Percentiles rank a stretch among this genome's conserved stretches.
Conservation (phyloP, 805 yeast genomes). For the Myxozyma vanderwaltii region DNA sequence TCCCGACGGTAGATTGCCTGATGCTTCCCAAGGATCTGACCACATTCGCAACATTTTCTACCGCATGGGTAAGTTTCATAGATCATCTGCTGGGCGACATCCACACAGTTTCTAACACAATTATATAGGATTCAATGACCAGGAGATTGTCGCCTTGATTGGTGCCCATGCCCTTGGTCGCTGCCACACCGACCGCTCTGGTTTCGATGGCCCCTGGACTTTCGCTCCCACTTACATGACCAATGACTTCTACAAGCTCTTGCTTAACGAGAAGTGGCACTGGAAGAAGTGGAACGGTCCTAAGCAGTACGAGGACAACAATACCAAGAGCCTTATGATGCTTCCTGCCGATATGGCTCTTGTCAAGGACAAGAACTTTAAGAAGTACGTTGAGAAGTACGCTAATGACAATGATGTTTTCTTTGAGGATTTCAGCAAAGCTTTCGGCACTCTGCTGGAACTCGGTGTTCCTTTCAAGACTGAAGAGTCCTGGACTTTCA, state of each 20-base stretch:
- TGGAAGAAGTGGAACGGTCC: conserved; percentile 47
- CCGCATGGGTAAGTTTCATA: conserved; percentile 45
- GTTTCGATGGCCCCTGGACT: conserved; percentile 91
- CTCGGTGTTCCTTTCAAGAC: conserved; percentile 70
- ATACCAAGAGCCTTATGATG: conserved; percentile 65
- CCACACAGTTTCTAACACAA: not conserved
- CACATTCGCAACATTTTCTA: conserved; percentile 58
- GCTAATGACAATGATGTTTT: conserved; percentile 67
- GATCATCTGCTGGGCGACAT: not conserved
- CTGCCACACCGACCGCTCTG: conserved; percentile 65
- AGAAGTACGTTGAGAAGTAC: conserved; percentile 61
- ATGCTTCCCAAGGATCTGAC: conserved; percentile 56
- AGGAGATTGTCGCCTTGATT: conserved; percentile 61
- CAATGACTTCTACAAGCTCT: conserved; percentile 64
- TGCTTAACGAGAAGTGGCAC: conserved; percentile 58
- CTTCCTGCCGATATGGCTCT: conserved; percentile 76
- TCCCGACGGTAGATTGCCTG: conserved; percentile 64
- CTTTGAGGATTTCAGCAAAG: conserved; percentile 64
- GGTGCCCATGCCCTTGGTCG: conserved; percentile 69
- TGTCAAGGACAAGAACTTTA: conserved; percentile 57
- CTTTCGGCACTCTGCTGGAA: conserved; percentile 70
- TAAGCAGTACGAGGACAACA: conserved; percentile 62
- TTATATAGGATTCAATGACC: conserved; percentile 54
- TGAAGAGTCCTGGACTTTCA: conserved; percentile 32
- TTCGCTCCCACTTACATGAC: conserved; percentile 69